A percentile compares a stretch with the other conserved stretches of the same genome.
phyloP scores from a whole-genome alignment of 2,329 filamentous ascomycete species.

The Beauveria varroae region DNA sequence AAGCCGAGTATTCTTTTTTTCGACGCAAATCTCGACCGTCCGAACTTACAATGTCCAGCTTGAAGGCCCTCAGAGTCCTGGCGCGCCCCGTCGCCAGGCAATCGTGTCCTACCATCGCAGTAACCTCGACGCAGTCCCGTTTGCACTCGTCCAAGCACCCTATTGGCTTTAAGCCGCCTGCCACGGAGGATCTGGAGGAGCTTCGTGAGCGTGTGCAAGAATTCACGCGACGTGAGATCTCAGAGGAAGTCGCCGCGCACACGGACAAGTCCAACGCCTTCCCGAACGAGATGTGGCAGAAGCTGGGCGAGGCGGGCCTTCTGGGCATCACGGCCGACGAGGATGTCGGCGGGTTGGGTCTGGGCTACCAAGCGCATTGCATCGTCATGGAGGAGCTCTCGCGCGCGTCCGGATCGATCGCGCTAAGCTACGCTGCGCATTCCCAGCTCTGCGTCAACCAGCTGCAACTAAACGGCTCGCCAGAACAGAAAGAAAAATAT shows the following conservation, averaged over 20 bases:
- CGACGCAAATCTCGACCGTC: not conserved
- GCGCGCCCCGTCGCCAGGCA: conserved; percentile 20
- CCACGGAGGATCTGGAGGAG: conserved; percentile 67
- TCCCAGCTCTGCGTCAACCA: conserved; percentile 96
- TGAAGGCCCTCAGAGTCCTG: conserved; percentile 22
- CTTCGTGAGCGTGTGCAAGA: conserved; percentile 79
- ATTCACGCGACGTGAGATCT: conserved; percentile 81
- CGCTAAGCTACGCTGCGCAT: conserved; percentile 89
- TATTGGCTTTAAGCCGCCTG: conserved; percentile 58
- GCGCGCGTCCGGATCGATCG: conserved; percentile 75
- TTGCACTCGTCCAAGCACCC: conserved; percentile 53
- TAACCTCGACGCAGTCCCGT: conserved; percentile 31
- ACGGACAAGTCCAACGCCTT: conserved; percentile 89
- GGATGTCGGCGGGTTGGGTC: conserved; percentile 77
- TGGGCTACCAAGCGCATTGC: conserved; percentile 97
- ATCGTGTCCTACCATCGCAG: conserved; percentile 20
- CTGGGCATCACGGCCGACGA: conserved; percentile 91
- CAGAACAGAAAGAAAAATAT: conserved; percentile 71
- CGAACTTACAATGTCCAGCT: conserved; percentile 13
- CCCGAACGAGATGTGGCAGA: conserved; percentile 85
- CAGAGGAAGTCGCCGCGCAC: conserved; percentile 69
- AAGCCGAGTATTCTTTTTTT: not conserved
- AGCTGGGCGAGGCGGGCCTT: conserved; percentile 84
- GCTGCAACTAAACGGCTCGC: conserved; percentile 77
- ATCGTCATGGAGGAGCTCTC: conserved; percentile 93